Conservation (phyloP, 1,139 yeast species). For the Yamadazyma oceani region DNA sequence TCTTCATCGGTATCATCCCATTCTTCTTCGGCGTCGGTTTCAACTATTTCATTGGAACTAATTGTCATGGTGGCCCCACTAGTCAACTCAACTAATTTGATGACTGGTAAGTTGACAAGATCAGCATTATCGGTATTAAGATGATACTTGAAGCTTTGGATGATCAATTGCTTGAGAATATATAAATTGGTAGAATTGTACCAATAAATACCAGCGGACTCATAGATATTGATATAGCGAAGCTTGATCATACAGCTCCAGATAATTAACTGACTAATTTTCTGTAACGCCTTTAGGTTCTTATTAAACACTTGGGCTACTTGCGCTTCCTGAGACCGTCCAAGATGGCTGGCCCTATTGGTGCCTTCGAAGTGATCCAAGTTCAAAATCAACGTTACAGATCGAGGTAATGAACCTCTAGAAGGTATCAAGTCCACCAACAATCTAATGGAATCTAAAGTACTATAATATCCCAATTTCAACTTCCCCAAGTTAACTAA, state of each 20-base stretch:
- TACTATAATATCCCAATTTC: neutral
- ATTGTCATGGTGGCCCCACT: neutral
- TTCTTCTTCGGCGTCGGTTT: neutral
- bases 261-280: neutral
- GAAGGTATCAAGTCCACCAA: neutral
- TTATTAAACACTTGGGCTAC: neutral
- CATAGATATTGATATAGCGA: neutral
- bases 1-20: neutral
- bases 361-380: too few relatives aligned
- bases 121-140: neutral
- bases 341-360: too few relatives aligned
- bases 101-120: neutral
- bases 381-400: neutral
- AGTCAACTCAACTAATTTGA: conserved; percentile 1
- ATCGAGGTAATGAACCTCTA: neutral
- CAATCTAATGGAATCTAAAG: neutral
- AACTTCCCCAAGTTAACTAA: neutral
- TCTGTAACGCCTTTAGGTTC: neutral
- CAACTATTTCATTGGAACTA: neutral
- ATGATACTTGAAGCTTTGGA: neutral
- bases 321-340: too few relatives aligned
- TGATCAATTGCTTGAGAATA: neutral
- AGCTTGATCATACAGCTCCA: conserved; percentile 1
- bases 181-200: conserved; percentile 1
- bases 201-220: neutral